Conservation (phyloP, 805 yeast species). For the Vanderwaltozyma tropicalis region DNA sequence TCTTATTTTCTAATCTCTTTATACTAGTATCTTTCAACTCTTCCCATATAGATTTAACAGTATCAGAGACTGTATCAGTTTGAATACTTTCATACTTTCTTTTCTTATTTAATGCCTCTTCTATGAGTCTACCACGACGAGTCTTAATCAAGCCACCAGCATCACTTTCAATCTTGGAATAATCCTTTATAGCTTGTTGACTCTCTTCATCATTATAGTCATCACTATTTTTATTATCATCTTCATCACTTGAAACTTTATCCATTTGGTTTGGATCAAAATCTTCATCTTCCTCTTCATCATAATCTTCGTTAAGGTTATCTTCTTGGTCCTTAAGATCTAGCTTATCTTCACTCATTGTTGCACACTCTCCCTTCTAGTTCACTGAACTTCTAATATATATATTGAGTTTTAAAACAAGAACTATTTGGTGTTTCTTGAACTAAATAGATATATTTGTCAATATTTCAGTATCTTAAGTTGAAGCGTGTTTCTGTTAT, state of each 20-base stretch:
- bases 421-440: too few relatives aligned
- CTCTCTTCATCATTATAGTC: constrained; percentile 27
- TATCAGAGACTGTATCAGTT: constrained; percentile 26
- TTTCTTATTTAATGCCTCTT: constrained; percentile 24
- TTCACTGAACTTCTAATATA: too few relatives aligned
- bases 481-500: too few relatives aligned
- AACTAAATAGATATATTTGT: too few relatives aligned
- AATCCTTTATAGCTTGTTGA: constrained; percentile 30
- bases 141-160: constrained; percentile 62
- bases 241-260: constrained; percentile 19
- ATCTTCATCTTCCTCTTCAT: constrained; percentile 32
- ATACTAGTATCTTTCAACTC: constrained; percentile 34
- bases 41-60: constrained; percentile 46
- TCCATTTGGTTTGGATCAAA: constrained; percentile 28
- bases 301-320: constrained; percentile 18
- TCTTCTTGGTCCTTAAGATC: not conserved
- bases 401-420: too few relatives aligned
- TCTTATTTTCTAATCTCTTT: constrained; percentile 13
- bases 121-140: constrained; percentile 47
- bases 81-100: constrained; percentile 25
- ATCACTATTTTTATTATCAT: constrained; percentile 29
- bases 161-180: constrained; percentile 44
- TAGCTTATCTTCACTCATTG: too few relatives aligned
- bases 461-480: too few relatives aligned
- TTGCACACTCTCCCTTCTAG: too few relatives aligned